Evolutionary conservation across 495 filamentous ascomycete genomes (phyloP), one percentile per base, ranked within the genome.

Genomic region (Cercophora scortea): DNA sequence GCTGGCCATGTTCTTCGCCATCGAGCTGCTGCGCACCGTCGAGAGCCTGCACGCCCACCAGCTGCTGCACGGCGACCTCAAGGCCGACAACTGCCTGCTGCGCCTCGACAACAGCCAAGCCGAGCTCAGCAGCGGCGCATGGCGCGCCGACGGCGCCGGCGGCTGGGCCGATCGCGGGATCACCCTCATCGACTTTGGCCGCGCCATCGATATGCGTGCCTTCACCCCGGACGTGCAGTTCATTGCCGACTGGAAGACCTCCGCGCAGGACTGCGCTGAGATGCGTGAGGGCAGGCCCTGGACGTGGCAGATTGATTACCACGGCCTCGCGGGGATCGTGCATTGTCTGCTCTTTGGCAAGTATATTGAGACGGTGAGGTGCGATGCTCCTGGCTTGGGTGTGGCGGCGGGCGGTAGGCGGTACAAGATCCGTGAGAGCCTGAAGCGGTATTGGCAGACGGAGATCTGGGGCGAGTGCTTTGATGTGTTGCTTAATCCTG

Each of bases 241-340:
- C 71, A 78, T 96, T 40, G 94, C 92, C 2, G 92, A 97, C 66
- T 98, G 94, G 93, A 84, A 90, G 67, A 87, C 87, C 3, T 76
- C 79, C 16, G 76, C 82, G 25, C 82, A 86, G 49, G 93, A 98
- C 63, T 97, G 93, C 67, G 85, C 87, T 38, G 93, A 98, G 75
- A 94, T 97, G 77, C 83, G 90, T 40, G 91, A 96, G 71, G 76
- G 86, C 57, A 77, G 91, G 11, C 88, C 89, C 2, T 98, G 93
- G 93, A 97, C 91, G 0, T 95, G 88, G 68, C 93, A 98, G 63
- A 85, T 95, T 52, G 93, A 98, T 67, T 90, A 97, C 50, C 88
- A 92, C 68, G 93, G 93, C 32, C 73, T 95, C 0, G 93, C 93
- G 0, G 89, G 88, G 7, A 86, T 87, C 12, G 70, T 96, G 12